Percentiles rank a stretch among this genome's conserved stretches.
phyloP scores from a whole-genome alignment of 169 alveolate genomes.

The Babesia bovis region DNA sequence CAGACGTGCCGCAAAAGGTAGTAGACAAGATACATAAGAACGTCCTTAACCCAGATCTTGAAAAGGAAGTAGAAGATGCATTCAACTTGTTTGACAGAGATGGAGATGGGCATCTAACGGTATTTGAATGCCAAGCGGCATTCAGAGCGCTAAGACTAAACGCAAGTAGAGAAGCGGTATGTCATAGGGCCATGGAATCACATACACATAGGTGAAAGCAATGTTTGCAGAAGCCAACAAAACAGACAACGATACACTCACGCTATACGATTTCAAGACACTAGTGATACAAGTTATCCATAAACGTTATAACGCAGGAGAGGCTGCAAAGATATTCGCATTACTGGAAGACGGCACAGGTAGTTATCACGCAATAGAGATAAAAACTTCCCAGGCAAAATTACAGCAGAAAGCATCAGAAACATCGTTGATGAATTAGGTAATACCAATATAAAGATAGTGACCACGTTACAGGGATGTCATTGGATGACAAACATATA shows the following conservation, averaged over 20 bases:
- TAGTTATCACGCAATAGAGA: background rate
- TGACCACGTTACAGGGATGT: constrained; percentile 13
- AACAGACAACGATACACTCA: constrained; percentile 37
- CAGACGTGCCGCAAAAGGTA: constrained; percentile 16
- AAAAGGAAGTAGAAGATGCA: constrained; percentile 63
- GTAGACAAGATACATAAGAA: constrained; percentile 34
- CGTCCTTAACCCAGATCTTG: constrained; percentile 52
- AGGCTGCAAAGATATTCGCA: constrained; percentile 62
- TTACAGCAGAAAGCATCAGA: constrained; percentile 53
- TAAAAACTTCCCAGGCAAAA: constrained; percentile 32
- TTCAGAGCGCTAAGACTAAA: constrained; percentile 64
- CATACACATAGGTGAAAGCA: constrained; percentile 29
- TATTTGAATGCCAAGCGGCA: constrained; percentile 68
- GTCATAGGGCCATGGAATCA: background rate
- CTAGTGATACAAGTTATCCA: constrained; percentile 56
- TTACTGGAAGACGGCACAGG: constrained; percentile 65
- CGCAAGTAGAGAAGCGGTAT: constrained; percentile 49
- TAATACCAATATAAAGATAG: background rate
- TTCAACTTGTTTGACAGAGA: constrained; percentile 56
- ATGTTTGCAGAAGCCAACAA: constrained; percentile 56
- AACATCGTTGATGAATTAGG: constrained; percentile 41
- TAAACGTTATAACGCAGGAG: constrained; percentile 48
- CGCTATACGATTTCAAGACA: constrained; percentile 55
- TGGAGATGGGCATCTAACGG: constrained; percentile 34
- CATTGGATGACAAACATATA: constrained; percentile 50